Conservation (phyloP, 192 early-diverging fungal genomes). For the Coemansia sp. region DNA sequence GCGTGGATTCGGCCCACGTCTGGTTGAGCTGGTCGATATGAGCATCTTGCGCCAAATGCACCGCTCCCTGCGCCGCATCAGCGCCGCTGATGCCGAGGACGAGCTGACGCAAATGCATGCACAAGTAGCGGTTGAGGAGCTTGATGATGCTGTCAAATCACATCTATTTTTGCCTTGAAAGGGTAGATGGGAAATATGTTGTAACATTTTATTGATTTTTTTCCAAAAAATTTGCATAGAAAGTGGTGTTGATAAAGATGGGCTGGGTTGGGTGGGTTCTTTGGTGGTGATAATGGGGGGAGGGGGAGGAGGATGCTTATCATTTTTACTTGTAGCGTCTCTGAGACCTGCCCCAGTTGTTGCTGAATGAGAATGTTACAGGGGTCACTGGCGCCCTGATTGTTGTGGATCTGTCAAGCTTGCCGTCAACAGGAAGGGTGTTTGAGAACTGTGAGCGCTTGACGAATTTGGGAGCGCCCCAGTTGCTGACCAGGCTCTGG, state of each 20-base stretch:
- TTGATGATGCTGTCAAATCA: conserved; percentile 62
- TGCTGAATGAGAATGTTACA: background rate
- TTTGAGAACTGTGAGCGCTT: conserved; percentile 47
- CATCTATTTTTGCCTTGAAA: conserved; percentile 7
- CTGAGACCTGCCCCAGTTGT: conserved; percentile 19
- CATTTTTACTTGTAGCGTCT: conserved; percentile 25
- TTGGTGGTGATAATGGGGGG: background rate
- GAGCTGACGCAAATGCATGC: conserved; percentile 74
- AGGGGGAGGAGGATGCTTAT: background rate
- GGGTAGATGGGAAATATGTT: background rate
- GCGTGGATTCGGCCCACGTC: conserved; percentile 64
- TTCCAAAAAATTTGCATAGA: no score
- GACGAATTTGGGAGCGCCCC: conserved; percentile 45
- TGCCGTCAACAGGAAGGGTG: conserved; percentile 20
- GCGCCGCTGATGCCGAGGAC: conserved; percentile 67
- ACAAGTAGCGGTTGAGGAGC: conserved; percentile 67
- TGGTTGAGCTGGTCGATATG: conserved; percentile 60
- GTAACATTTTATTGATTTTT: no score
- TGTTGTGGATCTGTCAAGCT: background rate
- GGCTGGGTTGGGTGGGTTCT: no score
- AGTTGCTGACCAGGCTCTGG: conserved; percentile 48
- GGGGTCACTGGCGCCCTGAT: background rate
- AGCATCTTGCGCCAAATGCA: conserved; percentile 63
- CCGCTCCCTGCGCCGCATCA: conserved; percentile 63
- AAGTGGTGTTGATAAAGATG: no score